phyloP scores from a whole-genome alignment of 2,329 filamentous ascomycete species.

The Hyphodiscus sp. region DNA sequence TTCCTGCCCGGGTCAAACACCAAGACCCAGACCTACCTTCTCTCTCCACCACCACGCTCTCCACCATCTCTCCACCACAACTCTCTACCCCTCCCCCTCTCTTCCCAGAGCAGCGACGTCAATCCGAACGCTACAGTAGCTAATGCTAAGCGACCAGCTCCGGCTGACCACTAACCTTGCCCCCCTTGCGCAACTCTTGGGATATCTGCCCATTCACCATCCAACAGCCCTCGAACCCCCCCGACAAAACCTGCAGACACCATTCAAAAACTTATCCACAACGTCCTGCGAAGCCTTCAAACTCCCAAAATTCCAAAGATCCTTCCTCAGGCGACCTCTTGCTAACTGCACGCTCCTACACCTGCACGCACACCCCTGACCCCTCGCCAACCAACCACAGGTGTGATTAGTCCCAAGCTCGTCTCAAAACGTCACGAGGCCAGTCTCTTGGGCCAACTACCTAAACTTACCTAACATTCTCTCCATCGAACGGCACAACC shows the following conservation, averaged over 20 bases:
- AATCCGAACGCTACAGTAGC: too few species aligned
- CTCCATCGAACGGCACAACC: slow-evolving; percentile 20
- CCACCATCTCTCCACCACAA: too few species aligned
- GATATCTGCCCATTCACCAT: too few species aligned
- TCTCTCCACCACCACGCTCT: too few species aligned
- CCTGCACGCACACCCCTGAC: slow-evolving; percentile 14
- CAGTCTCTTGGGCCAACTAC: slow-evolving; percentile 29
- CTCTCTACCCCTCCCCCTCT: too few species aligned
- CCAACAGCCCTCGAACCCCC: background rate
- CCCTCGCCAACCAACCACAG: slow-evolving; percentile 19
- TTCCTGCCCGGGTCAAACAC: too few species aligned
- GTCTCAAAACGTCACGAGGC: slow-evolving; percentile 28
- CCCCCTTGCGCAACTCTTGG: too few species aligned
- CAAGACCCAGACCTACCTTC: too few species aligned
- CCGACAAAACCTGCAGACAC: background rate
- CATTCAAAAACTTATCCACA: background rate
- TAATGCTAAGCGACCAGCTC: too few species aligned
- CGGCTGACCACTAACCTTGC: too few species aligned
- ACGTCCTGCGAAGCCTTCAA: background rate
- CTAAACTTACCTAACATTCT: slow-evolving; percentile 17
- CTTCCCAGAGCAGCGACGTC: too few species aligned
- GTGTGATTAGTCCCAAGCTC: slow-evolving; percentile 24
- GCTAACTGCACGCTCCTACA: slow-evolving; percentile 6
- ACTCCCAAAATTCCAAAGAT: background rate
- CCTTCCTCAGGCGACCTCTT: slow-evolving; percentile 1